A percentile compares a stretch with the other conserved stretches of the same genome.
Conservation (phyloP, 139 green algal species). For the Coccomyxa sp. region DNA sequence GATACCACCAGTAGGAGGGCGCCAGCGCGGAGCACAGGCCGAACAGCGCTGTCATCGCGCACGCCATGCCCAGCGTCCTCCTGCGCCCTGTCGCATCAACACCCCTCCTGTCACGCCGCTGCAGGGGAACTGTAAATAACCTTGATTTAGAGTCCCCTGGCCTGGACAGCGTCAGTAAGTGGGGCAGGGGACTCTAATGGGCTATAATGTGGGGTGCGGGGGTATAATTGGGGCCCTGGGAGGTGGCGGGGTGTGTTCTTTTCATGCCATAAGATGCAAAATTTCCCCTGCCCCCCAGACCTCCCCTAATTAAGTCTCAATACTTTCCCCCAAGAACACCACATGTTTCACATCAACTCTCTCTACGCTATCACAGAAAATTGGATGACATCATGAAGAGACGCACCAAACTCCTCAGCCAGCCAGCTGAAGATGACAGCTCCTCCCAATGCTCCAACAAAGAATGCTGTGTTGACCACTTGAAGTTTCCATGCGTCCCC, state of each 20-base stretch:
- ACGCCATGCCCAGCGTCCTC: slow-evolving; percentile 12
- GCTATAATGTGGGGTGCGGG: not conserved
- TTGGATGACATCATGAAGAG: not conserved
- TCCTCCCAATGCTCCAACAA: slow-evolving; percentile 55
- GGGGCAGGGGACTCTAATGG: not conserved
- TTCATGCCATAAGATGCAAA: too few species aligned
- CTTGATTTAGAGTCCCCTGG: not conserved
- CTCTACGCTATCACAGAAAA: too few species aligned
- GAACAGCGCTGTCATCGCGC: slow-evolving; percentile 4
- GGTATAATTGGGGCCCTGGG: not conserved
- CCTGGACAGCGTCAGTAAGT: not conserved
- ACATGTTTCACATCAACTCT: too few species aligned
- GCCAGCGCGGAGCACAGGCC: slow-evolving; percentile 8
- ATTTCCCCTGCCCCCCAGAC: too few species aligned
- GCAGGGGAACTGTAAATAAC: not conserved
- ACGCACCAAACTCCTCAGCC: slow-evolving; percentile 30
- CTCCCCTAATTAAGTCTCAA: too few species aligned
- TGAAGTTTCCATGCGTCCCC: slow-evolving; percentile 36
- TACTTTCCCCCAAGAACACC: too few species aligned
- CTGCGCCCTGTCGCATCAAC: slow-evolving; percentile 15
- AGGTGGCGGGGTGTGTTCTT: too few species aligned
- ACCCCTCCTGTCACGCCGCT: too few species aligned
- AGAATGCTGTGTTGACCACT: slow-evolving; percentile 48
- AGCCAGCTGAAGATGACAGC: slow-evolving; percentile 33
- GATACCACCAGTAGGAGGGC: slow-evolving; percentile 28